Evolutionary conservation across 768 basidiomycete genomes (phyloP).

Genomic region (Rhodocollybia butyracea): DNA sequence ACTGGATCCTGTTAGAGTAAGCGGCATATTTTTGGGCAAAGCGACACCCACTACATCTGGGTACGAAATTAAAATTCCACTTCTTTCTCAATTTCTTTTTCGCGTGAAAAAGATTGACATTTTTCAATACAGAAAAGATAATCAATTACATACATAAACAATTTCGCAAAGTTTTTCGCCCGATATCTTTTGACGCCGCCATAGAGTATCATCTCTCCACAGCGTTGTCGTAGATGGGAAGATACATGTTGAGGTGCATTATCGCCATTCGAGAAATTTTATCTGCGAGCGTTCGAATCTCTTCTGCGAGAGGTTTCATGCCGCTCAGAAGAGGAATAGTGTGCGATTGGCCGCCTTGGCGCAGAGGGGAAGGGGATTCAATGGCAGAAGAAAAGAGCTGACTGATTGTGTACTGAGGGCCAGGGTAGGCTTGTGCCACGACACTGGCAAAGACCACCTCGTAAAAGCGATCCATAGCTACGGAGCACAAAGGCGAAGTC

Average conservation of each 20-base stretch:
- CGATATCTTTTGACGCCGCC: no score
- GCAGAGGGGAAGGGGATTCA: slow-evolving; percentile 5
- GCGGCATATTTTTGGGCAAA: no score
- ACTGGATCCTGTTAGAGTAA: no score
- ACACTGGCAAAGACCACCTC: slow-evolving; percentile 63
- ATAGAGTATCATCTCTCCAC: no score
- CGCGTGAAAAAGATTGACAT: no score
- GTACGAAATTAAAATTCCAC: no score
- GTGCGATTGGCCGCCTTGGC: slow-evolving; percentile 9
- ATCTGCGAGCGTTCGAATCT: slow-evolving; percentile 66
- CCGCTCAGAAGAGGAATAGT: slow-evolving; percentile 40
- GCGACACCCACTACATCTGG: no score
- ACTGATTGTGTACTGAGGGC: slow-evolving; percentile 31
- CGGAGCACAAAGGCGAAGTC: slow-evolving; percentile 52
- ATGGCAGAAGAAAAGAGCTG: slow-evolving; percentile 16
- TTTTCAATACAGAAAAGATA: no score
- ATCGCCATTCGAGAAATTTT: slow-evolving; percentile 69
- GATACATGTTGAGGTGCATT: slow-evolving; percentile 74
- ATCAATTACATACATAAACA: no score
- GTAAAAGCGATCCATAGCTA: slow-evolving; percentile 62
- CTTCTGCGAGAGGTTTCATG: slow-evolving; percentile 71
- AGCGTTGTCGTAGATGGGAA: slow-evolving; percentile 80
- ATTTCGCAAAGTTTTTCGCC: no score
- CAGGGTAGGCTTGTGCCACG: slow-evolving; percentile 48
- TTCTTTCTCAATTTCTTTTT: no score